Percentiles rank a stretch among this genome's conserved stretches.
These are phyloP conservation scores for Mycena belliarum DNA, from an alignment of 768 basidiomycete species.

Conservation along the genomic window DNA sequence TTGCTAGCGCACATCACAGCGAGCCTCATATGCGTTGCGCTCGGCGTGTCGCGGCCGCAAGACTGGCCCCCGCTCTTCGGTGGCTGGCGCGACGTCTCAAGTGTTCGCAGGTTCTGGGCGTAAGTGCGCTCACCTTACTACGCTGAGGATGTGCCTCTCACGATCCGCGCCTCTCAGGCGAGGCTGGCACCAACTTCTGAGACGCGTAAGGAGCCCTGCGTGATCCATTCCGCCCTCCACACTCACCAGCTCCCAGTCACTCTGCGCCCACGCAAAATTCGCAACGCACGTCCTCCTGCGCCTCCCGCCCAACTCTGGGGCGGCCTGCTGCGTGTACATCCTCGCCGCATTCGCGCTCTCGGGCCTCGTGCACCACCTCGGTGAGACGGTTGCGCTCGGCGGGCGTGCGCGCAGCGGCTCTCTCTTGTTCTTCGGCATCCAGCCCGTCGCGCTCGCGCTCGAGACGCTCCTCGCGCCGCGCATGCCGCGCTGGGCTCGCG, in stretches of 20 bases:
- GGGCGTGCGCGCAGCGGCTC: slow-evolving; percentile 7
- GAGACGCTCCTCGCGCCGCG: not conserved
- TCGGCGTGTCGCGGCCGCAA: slow-evolving; percentile 3
- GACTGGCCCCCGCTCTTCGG: slow-evolving; percentile 20
- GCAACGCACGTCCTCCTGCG: not conserved
- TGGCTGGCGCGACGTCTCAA: not conserved
- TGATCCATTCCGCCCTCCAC: not conserved
- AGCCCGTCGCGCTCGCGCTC: slow-evolving; percentile 10
- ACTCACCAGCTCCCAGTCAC: not conserved
- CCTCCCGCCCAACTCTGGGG: not conserved
- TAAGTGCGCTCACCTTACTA: not conserved
- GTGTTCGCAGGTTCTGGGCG: slow-evolving; percentile 18
- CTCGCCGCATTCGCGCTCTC: slow-evolving; percentile 9
- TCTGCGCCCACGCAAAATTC: slow-evolving; percentile 1
- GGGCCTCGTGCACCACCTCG: slow-evolving; percentile 14
- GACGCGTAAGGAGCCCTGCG: slow-evolving; percentile 7
- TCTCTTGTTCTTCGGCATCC: slow-evolving; percentile 17
- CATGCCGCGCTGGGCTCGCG: not conserved
- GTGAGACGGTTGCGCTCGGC: slow-evolving; percentile 1
- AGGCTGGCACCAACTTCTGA: slow-evolving; percentile 18
- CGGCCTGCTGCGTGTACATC: not conserved
- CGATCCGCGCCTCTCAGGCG: not conserved
- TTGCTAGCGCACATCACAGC: not conserved
- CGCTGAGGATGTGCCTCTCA: not conserved
- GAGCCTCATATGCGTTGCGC: slow-evolving; percentile 4